Evolutionary conservation across 2,329 filamentous ascomycete genomes (phyloP).

Genomic region (Alternaria ventricosa): DNA sequence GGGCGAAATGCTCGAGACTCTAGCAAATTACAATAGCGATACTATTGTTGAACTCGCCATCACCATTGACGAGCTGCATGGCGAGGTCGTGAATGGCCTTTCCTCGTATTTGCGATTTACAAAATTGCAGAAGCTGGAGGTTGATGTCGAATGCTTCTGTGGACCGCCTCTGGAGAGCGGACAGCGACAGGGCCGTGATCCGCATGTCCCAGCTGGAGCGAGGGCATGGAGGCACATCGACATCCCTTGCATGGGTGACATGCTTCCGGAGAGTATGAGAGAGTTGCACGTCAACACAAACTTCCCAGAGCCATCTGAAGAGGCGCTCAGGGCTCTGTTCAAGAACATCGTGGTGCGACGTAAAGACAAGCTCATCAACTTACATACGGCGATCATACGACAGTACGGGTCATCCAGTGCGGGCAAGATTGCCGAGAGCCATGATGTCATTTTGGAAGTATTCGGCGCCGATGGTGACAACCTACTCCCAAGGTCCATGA

Average conservation of each 20-base stretch:
- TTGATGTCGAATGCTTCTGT: conserved; percentile 41
- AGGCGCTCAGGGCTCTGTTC: conserved; percentile 30
- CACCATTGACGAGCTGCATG: conserved; percentile 41
- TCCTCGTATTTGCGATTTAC: conserved; percentile 39
- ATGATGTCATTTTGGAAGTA: conserved; percentile 27
- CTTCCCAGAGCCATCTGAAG: conserved; percentile 29
- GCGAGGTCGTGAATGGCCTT: conserved; percentile 40
- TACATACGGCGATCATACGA: conserved; percentile 32
- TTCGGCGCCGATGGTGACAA: conserved; percentile 23
- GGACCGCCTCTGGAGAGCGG: conserved; percentile 45
- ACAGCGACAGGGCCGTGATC: conserved; percentile 31
- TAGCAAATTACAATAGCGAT: conserved; percentile 33
- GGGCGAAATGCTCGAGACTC: conserved; percentile 35
- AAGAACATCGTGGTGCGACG: conserved; percentile 40
- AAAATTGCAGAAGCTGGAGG: conserved; percentile 33
- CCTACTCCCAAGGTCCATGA: conserved; percentile 29
- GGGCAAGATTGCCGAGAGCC: conserved; percentile 18
- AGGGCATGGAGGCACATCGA: conserved; percentile 35
- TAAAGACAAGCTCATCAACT: conserved; percentile 18
- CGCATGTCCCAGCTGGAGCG: conserved; percentile 25
- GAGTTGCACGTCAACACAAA: conserved; percentile 42
- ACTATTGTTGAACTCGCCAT: conserved; percentile 38
- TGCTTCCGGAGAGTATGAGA: conserved; percentile 39
- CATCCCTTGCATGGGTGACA: conserved; percentile 45
- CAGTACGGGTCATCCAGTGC: conserved; percentile 33